Percentiles rank a stretch among this genome's conserved stretches.
Conservation (phyloP, 2,329 filamentous ascomycete genomes). For the Fusarium heterosporum region DNA sequence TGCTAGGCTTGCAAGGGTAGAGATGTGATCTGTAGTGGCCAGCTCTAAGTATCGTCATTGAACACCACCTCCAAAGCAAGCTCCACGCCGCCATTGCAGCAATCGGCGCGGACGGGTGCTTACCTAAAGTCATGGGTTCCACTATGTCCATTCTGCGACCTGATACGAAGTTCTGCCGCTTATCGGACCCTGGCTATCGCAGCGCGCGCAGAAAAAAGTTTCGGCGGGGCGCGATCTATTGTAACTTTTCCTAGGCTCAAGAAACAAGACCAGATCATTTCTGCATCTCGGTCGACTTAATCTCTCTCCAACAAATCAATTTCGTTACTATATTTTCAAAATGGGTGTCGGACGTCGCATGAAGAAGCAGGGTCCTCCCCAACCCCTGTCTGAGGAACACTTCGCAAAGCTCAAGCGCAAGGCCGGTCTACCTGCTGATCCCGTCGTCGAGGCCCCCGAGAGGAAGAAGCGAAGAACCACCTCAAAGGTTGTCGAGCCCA, state of each 20-base stretch:
- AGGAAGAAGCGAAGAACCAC: constrained; percentile 66
- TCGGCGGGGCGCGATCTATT: constrained; percentile 51
- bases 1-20: not conserved
- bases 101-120: constrained; percentile 17
- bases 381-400: constrained; percentile 82
- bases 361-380: constrained; percentile 93
- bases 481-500: constrained; percentile 50
- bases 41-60: constrained; percentile 34
- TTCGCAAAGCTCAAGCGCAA: constrained; percentile 88
- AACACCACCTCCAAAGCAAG: constrained; percentile 30
- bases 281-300: constrained; percentile 33
- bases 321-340: constrained; percentile 48
- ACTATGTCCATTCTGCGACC: accelerated
- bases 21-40: not conserved
- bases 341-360: constrained; percentile 95
- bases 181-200: constrained; percentile 49
- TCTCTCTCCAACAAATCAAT: constrained; percentile 17
- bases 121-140: constrained; percentile 40
- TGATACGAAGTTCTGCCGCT: constrained; percentile 52
- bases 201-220: constrained; percentile 52
- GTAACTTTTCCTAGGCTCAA: constrained; percentile 40
- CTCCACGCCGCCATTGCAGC: constrained; percentile 14
- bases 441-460: constrained; percentile 68
- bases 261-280: constrained; percentile 36
- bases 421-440: constrained; percentile 74